Evolutionary conservation across 345 rosid genomes (phyloP).

Genomic region (Anacardium occidentale): DNA sequence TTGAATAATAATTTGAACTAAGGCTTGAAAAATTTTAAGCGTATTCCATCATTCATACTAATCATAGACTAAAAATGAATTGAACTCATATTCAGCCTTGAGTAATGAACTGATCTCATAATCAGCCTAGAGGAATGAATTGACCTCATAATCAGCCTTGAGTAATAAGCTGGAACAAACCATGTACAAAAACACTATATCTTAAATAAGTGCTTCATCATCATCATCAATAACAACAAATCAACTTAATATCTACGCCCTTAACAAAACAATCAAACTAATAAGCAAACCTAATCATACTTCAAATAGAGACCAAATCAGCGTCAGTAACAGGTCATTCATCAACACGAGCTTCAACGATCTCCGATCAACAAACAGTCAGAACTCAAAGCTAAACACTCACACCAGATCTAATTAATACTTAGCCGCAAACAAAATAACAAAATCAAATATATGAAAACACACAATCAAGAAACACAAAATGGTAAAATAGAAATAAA

Average conservation of each 20-base stretch:
- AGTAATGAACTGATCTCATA: too few species aligned
- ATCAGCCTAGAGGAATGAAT: too few species aligned
- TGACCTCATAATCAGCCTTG: background rate
- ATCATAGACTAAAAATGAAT: background rate
- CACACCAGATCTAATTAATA: conserved; percentile 13
- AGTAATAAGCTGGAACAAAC: background rate
- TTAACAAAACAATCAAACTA: background rate
- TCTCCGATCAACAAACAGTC: conserved; percentile 4
- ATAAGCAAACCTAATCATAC: background rate
- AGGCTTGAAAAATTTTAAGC: too few species aligned
- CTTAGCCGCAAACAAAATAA: background rate
- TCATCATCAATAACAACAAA: background rate
- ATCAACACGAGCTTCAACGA: background rate
- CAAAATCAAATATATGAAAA: background rate
- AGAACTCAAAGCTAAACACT: too few species aligned
- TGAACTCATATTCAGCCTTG: background rate
- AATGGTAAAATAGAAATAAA: background rate
- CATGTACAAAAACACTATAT: background rate
- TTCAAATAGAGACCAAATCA: conserved; percentile 2
- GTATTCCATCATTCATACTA: background rate
- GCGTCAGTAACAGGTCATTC: background rate
- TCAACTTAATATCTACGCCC: background rate
- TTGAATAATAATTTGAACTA: background rate
- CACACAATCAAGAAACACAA: background rate
- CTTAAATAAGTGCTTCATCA: background rate